These are phyloP conservation scores for Ustilago lituana DNA, from an alignment of 1,284 basidiomycete genomes.

Conservation along the genomic window DNA sequence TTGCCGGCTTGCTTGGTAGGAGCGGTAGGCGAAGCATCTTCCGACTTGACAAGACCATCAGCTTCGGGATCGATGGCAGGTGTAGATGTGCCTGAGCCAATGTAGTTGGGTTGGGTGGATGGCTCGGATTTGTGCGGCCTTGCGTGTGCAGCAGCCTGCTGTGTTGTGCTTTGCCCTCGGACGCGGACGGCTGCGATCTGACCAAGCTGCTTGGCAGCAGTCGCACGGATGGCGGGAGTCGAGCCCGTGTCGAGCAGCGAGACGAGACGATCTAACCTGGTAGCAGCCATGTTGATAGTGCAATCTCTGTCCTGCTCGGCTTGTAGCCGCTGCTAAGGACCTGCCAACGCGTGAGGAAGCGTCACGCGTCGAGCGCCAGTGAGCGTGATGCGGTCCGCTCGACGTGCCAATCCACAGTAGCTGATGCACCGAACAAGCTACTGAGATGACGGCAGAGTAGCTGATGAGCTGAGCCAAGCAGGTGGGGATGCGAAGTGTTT, in stretches of 20 bases:
- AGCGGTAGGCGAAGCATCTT: conserved; percentile 14
- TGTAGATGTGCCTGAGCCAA: conserved; percentile 36
- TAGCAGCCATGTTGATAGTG: conserved; percentile 39
- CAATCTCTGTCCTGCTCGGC: too few species aligned
- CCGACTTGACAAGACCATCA: conserved; percentile 33
- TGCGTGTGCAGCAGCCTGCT: conserved; percentile 27
- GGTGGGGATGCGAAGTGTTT: too few species aligned
- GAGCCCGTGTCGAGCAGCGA: conserved; percentile 89
- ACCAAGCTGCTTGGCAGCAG: conserved; percentile 90
- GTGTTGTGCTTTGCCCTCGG: conserved; percentile 66
- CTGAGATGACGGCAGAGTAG: too few species aligned
- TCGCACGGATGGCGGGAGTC: conserved; percentile 82
- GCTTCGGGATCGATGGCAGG: conserved; percentile 37
- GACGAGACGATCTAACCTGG: conserved; percentile 84
- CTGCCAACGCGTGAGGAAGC: too few species aligned
- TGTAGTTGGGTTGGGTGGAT: neutral
- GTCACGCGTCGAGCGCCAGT: too few species aligned
- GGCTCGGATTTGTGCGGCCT: conserved; percentile 21
- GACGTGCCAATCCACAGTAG: too few species aligned
- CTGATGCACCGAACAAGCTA: too few species aligned
- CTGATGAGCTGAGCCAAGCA: too few species aligned
- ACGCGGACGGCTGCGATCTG: conserved; percentile 76
- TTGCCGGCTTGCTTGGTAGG: conserved; percentile 19
- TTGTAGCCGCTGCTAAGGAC: too few species aligned
- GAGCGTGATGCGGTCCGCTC: too few species aligned